Evolutionary conservation across 164 flowering plant species (phyloP).

Genomic region (Platanus orientalis): DNA sequence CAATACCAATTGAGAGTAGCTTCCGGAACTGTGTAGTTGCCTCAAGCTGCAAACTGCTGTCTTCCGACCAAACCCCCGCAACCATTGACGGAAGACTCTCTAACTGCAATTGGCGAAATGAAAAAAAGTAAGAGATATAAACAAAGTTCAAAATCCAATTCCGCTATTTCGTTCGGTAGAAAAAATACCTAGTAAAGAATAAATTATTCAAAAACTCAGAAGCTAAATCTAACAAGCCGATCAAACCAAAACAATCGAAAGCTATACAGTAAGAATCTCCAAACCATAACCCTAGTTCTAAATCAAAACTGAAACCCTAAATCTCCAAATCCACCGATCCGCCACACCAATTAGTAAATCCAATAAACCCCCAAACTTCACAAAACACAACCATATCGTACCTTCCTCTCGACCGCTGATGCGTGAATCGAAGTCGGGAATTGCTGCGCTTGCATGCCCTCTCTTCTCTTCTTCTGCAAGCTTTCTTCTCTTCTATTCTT

Average conservation of each 20-base stretch:
- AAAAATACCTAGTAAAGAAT: not conserved
- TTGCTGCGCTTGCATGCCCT: conserved; percentile 51
- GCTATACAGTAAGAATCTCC: not conserved
- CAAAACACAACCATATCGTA: conserved; percentile 1
- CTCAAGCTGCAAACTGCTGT: conserved; percentile 57
- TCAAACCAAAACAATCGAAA: not conserved
- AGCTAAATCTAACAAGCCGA: not conserved
- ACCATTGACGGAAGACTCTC: conserved; percentile 75
- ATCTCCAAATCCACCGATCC: not conserved
- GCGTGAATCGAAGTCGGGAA: conserved; percentile 33
- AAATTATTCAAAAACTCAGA: not conserved
- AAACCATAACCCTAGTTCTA: conserved; percentile 3
- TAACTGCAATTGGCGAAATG: conserved; percentile 32
- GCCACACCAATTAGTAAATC: not conserved
- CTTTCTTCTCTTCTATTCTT: conserved; percentile 69
- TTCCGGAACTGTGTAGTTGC: conserved; percentile 80
- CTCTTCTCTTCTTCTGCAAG: conserved; percentile 70
- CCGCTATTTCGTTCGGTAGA: not conserved
- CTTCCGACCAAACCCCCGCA: conserved; percentile 59
- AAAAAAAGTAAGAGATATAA: not conserved
- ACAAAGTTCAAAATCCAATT: not conserved
- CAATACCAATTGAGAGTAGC: conserved; percentile 67
- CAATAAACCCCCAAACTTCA: not conserved
- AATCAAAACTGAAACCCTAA: not conserved
- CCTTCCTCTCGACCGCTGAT: conserved; percentile 51